Conservation (phyloP, 768 basidiomycete genomes). For the Mycena polygramma region DNA sequence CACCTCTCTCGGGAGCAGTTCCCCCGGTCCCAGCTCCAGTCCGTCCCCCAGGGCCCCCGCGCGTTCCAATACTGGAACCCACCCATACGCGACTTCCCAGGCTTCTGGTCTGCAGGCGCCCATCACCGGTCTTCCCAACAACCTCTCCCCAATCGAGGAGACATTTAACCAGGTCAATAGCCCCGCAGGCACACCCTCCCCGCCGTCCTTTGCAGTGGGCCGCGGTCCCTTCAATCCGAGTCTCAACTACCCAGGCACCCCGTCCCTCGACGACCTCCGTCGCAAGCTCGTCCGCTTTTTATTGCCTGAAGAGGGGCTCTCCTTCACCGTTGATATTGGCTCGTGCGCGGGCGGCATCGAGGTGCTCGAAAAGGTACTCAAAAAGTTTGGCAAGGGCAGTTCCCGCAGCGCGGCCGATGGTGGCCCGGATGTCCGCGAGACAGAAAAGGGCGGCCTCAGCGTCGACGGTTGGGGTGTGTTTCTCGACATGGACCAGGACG, state of each 20-base stretch:
- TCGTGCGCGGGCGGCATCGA: slow-evolving; percentile 88
- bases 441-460: slow-evolving; percentile 79
- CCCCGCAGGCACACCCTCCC: slow-evolving; percentile 60
- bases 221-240: slow-evolving; percentile 69
- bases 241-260: slow-evolving; percentile 46
- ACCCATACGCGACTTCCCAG: slow-evolving; percentile 73
- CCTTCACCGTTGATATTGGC: slow-evolving; percentile 83
- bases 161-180: slow-evolving; percentile 58
- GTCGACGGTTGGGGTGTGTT: slow-evolving; percentile 94
- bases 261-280: slow-evolving; percentile 82
- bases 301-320: slow-evolving; percentile 84
- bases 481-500: slow-evolving; percentile 70
- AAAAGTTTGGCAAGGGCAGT: slow-evolving; percentile 85
- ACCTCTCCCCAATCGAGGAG: slow-evolving; percentile 83
- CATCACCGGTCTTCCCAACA: slow-evolving; percentile 46
- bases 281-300: slow-evolving; percentile 91
- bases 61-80: slow-evolving; percentile 54
- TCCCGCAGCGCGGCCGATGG: slow-evolving; percentile 59
- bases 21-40: slow-evolving; percentile 49
- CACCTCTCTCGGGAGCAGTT: slow-evolving; percentile 64
- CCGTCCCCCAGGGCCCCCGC: slow-evolving; percentile 59
- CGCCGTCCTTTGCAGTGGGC: slow-evolving; percentile 69
- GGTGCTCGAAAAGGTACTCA: slow-evolving; percentile 88
- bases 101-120: slow-evolving; percentile 54
- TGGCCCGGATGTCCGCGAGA: slow-evolving; percentile 68